Evolutionary conservation across 2,329 filamentous ascomycete species (phyloP).

Genomic region (Exserohilum turcica): DNA sequence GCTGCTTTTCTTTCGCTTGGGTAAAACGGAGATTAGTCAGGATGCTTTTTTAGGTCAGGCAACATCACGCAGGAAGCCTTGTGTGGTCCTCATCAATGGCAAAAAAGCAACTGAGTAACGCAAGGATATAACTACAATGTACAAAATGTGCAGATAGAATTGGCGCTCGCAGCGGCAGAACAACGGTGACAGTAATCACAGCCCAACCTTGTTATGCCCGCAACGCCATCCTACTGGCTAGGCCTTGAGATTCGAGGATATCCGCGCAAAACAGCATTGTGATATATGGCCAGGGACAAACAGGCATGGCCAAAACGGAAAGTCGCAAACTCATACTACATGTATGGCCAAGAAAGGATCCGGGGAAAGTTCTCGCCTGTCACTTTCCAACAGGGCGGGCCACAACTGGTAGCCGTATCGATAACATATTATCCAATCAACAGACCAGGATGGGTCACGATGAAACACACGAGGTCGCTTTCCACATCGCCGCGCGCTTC

Average conservation of each 20-base stretch:
- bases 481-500: constrained; percentile 19
- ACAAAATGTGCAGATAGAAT: no score
- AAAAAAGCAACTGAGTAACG: no score
- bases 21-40: not conserved
- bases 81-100: not conserved
- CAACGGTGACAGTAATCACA: no score
- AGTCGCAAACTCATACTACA: not conserved
- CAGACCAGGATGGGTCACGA: constrained; percentile 11
- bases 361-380: constrained; percentile 19
- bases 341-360: constrained; percentile 10
- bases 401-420: constrained; percentile 20
- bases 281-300: not conserved
- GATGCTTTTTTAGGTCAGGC: not conserved
- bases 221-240: not conserved
- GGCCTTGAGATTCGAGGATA: constrained; percentile 3
- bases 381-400: constrained; percentile 15
- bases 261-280: not conserved
- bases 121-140: no score
- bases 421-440: constrained; percentile 25
- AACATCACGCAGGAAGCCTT: not conserved
- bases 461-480: constrained; percentile 30
- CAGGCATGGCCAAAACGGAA: not conserved
- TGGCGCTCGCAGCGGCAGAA: no score
- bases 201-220: no score
- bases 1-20: not conserved